Conservation (phyloP, 305 asterid genomes). For the Solanum hybrid region DNA sequence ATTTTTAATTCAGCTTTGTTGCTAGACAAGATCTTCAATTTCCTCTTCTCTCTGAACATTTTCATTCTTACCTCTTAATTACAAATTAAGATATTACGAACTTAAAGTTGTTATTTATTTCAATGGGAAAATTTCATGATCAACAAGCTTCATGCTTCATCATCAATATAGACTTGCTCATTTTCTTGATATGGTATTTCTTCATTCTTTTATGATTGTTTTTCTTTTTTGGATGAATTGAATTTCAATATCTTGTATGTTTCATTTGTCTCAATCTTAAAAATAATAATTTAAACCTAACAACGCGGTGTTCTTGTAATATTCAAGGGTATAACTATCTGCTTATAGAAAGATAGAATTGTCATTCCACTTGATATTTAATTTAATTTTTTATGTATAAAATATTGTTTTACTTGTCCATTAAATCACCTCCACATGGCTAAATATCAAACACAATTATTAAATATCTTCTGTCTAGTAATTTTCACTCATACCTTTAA, state of each 20-base stretch:
- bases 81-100: not conserved
- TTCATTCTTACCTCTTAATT: not conserved
- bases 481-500: not conserved
- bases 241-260: no score
- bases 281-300: no score
- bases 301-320: no score
- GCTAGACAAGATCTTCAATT: not conserved
- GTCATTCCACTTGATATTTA: no score
- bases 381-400: no score
- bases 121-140: not conserved
- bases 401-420: no score
- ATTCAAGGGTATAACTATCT: no score
- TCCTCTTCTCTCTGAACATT: not conserved
- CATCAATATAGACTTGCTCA: not conserved
- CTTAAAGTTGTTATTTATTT: not conserved
- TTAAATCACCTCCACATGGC: not conserved
- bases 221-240: no score
- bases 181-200: not conserved
- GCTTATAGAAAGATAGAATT: no score
- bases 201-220: not conserved
- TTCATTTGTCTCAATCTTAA: no score
- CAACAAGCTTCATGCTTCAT: not conserved
- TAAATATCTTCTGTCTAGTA: not conserved
- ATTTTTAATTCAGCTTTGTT: not conserved
- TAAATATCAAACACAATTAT: not conserved